Evolutionary conservation across 192 early-diverging fungal species (phyloP), one percentile per base, ranked within the genome.

Genomic region (Coemansia sp.): DNA sequence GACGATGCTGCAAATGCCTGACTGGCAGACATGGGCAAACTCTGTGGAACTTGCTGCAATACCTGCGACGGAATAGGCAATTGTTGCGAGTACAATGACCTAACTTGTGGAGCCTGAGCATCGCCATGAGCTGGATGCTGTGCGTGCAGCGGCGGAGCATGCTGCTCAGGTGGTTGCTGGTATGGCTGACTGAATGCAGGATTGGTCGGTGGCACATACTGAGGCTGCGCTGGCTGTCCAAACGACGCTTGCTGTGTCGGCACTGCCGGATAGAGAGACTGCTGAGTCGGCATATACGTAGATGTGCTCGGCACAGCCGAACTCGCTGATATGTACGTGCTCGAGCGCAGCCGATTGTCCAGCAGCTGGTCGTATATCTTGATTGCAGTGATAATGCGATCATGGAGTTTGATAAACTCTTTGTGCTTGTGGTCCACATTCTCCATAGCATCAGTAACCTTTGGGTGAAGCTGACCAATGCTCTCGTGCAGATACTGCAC

Each of bases 331-430:
- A 60, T 52, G 59, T 64, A 77, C 43, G 82, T 48, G 65, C 74
- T 79, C 15, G 74, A 76, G n/a, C 74, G 76, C 57, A 91, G 74
- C 25, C 87, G 82, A 72, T 90, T 89, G 59, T 94, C 90, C 57
- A 98, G 70, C 49, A 98, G 70, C 52, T 87, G 86, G 72, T 98
- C 95, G 58, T 97, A 98, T 22, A 89, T 85, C 67, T 87, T 89
- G 14, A 92, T 84, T 19, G 93, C 94, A 17, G 85, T 85, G 27
- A 88, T 77, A 23, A 98, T 83, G 64, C 94, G 92, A 49, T 92
- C 89, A 60, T 93, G 89, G 52, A 95, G 76, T 24, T 93, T 89
- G 45, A 88, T 84, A 55, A 92, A 87, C 50, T 86, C 73, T 62
- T 82, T 86, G 70, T 97, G 94, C 66, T 93, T 95, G 52, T 84